Conservation (phyloP, 371 early-diverging fungal species). For the Mucor sp. region DNA sequence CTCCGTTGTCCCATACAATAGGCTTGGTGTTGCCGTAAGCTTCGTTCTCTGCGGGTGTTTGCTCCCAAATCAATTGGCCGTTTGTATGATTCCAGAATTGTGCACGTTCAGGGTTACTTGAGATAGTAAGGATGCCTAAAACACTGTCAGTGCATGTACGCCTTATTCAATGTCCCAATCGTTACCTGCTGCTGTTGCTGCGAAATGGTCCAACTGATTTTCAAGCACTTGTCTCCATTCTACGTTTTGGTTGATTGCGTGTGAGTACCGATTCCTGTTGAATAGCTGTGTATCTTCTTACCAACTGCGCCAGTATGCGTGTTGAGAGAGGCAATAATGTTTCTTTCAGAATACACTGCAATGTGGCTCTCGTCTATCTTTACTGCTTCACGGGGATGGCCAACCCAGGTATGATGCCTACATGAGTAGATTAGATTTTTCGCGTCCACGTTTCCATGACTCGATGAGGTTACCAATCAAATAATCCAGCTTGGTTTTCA, state of each 20-base stretch:
- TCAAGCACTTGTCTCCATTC: slow-evolving; percentile 57
- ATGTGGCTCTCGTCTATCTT: slow-evolving; percentile 43
- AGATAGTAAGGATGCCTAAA: slow-evolving; percentile 47
- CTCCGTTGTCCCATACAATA: slow-evolving; percentile 21
- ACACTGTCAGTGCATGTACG: not conserved
- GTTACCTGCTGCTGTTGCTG: slow-evolving; percentile 27
- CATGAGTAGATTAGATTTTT: not conserved
- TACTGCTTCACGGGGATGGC: slow-evolving; percentile 47
- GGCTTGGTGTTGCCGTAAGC: slow-evolving; percentile 4
- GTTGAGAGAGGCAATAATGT: slow-evolving; percentile 62
- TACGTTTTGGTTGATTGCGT: slow-evolving; percentile 3
- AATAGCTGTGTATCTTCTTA: slow-evolving; percentile 17
- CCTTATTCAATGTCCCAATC: too few species aligned
- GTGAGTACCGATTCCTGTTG: not conserved
- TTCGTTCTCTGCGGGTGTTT: slow-evolving; percentile 9
- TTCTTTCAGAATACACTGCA: slow-evolving; percentile 61
- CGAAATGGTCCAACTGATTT: slow-evolving; percentile 22
- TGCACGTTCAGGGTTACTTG: slow-evolving; percentile 39
- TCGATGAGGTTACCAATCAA: slow-evolving; percentile 54
- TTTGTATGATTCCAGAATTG: slow-evolving; percentile 53
- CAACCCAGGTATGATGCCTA: slow-evolving; percentile 71
- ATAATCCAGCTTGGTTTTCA: slow-evolving; percentile 54
- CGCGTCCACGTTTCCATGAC: not conserved
- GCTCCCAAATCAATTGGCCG: slow-evolving; percentile 27
- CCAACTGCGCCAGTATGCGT: slow-evolving; percentile 60